These are phyloP conservation scores for Akanthomyces muscarius DNA, from an alignment of 2,329 filamentous ascomycete species.

Conservation along the genomic window DNA sequence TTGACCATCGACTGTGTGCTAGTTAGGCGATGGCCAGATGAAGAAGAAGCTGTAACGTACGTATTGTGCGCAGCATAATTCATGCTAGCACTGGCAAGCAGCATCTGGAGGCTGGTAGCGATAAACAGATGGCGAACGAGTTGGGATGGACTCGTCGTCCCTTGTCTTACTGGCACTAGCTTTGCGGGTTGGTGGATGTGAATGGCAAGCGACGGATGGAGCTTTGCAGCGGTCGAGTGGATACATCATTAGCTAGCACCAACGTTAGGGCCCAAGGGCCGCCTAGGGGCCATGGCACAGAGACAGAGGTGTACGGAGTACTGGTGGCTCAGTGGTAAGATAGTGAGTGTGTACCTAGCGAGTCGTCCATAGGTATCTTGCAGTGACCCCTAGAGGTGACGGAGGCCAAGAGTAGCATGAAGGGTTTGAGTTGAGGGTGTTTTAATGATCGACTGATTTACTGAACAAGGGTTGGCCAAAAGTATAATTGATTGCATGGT, in stretches of 20 bases:
- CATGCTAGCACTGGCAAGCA: no score
- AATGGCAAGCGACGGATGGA: not conserved
- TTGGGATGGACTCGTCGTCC: not conserved
- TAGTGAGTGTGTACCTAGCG: not conserved
- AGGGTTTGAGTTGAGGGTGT: no score
- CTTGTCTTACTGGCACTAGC: no score
- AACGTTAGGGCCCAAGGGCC: no score
- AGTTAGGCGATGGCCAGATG: no score
- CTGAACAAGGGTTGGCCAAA: not conserved
- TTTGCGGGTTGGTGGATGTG: not conserved
- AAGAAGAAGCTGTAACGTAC: no score
- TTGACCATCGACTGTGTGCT: no score
- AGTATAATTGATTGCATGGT: not conserved
- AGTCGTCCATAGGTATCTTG: not conserved
- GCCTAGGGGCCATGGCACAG: not conserved
- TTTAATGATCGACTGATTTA: not conserved
- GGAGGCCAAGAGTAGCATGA: no score
- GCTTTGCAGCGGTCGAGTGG: not conserved
- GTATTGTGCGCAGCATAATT: not conserved
- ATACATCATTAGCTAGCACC: not conserved
- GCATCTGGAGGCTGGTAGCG: not conserved
- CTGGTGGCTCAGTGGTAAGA: no score
- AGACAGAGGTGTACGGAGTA: not conserved
- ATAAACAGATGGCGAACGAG: not conserved
- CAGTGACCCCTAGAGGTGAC: no score